Base-by-base conservation (phyloP, 768 basidiomycete genomes). In the Tylopilus rubrobrunneus region DNA sequence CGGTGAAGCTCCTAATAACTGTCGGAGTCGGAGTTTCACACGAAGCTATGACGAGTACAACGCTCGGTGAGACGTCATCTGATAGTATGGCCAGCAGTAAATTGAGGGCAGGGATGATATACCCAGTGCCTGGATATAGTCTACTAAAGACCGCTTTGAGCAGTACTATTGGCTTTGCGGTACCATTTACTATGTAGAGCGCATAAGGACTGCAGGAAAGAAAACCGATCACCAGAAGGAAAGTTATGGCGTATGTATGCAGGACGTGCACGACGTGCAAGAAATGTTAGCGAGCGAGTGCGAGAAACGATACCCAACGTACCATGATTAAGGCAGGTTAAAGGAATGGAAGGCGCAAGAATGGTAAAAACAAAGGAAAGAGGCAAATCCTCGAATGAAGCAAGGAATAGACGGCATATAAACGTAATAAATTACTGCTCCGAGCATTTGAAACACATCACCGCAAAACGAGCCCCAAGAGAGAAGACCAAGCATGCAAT, bases 361-460 rank as follows among this genome's bases (percentile, higher is more conserved):
- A 52, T 23, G 19, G 11, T 25, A 44, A 44, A 31, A 10, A n/a
- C 31, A 52, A 62, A 47, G 12, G 46, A 46, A 62, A 56, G 45
- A 37, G 39, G 34, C n/a, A 25, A 33, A 54, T 27, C 40, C 45
- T 44, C 21, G 48, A 3, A 48, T 5, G 36, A 56, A 51, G 44
- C 46, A 61, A 54, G 45, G 46, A 51, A 45, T 56, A 49, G 45
- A 55, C 48, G 42, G 23, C 42, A 57, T 64, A 67, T 70, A 63
- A 57, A 67, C 66, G 68, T 1, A 52, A 67, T 67, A 67, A 70
- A 54, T 67, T 68, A 70, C 29, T 54, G 45, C 34, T 45, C 33
- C 17, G 46, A 52, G n/a, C 40, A 36, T 46, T 34, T 23, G 40
- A 42, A 15, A 50, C 36, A 51, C 48, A 31, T 49, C 51, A 25